Evolutionary conservation across 2,329 filamentous ascomycete genomes (phyloP).

Genomic region (Hypoxylon sp.): DNA sequence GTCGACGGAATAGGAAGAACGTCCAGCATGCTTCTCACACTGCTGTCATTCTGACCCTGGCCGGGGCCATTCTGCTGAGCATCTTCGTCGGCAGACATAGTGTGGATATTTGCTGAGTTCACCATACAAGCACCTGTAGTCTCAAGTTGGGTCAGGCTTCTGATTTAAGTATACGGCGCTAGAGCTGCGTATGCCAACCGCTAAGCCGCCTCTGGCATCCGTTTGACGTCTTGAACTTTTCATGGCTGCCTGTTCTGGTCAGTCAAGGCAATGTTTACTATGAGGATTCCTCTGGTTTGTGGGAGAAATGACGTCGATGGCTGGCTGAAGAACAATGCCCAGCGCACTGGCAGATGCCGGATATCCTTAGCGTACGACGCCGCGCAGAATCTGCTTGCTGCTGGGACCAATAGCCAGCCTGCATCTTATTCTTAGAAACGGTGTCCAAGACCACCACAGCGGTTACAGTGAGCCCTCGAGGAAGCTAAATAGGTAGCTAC

Average conservation of each 20-base stretch:
- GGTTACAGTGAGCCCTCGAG: neutral
- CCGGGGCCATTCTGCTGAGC: neutral
- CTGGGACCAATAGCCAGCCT: slow-evolving; percentile 6
- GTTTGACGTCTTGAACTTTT: slow-evolving; percentile 9
- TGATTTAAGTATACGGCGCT: slow-evolving; percentile 7
- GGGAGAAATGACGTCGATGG: slow-evolving; percentile 32
- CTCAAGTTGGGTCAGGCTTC: neutral
- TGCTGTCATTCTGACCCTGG: slow-evolving; percentile 27
- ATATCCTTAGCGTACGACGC: slow-evolving; percentile 16
- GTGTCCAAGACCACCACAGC: slow-evolving; percentile 7
- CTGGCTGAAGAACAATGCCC: slow-evolving; percentile 15
- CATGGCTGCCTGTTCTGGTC: slow-evolving; percentile 19
- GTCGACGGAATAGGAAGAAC: slow-evolving; percentile 47
- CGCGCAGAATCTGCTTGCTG: neutral
- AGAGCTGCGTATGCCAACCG: neutral
- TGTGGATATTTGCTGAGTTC: neutral
- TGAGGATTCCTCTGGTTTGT: neutral
- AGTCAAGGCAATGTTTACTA: neutral
- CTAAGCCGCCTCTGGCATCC: neutral
- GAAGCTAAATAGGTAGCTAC: neutral
- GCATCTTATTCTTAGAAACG: slow-evolving; percentile 22
- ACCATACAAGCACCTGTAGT: neutral
- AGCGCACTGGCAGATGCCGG: slow-evolving; percentile 18
- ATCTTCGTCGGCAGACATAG: slow-evolving; percentile 30
- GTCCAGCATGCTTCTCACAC: slow-evolving; percentile 40